Conservation (phyloP, 768 basidiomycete genomes). For the Tulasnella sp. region DNA sequence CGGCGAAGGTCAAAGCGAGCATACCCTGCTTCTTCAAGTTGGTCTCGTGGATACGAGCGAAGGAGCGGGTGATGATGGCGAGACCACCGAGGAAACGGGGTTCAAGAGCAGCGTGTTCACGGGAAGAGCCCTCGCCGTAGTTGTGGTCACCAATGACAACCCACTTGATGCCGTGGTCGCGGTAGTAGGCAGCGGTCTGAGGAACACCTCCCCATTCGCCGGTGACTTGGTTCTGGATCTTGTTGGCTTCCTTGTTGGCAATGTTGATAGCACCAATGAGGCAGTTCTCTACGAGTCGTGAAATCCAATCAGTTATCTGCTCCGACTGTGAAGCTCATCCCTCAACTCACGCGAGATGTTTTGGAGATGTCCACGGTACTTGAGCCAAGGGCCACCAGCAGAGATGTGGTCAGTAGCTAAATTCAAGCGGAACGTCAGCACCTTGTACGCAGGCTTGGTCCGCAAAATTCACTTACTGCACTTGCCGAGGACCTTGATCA, state of each 20-base stretch:
- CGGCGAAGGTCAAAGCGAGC: constrained; percentile 89
- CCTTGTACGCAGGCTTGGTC: background rate
- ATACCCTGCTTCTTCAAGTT: constrained; percentile 99
- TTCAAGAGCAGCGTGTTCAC: constrained; percentile 95
- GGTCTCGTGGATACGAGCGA: constrained; percentile 96
- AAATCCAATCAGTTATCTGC: background rate
- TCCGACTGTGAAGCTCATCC: background rate
- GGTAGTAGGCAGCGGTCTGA: constrained; percentile 77
- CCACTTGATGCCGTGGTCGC: constrained; percentile 86
- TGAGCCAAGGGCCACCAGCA: constrained; percentile 98
- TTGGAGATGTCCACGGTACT: constrained; percentile 97
- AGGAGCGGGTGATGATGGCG: constrained; percentile 92
- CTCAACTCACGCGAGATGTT: constrained; percentile 81
- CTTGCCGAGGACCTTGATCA: constrained; percentile 99
- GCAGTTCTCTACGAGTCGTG: constrained; percentile 76
- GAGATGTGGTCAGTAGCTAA: constrained; percentile 87
- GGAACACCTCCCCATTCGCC: constrained; percentile 84
- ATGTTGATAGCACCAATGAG: constrained; percentile 94
- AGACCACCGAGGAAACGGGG: constrained; percentile 91
- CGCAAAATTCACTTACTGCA: constrained; percentile 61
- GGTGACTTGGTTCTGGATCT: constrained; percentile 82
- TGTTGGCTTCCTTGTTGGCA: constrained; percentile 94
- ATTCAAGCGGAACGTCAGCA: constrained; percentile 16
- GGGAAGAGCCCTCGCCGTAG: constrained; percentile 97
- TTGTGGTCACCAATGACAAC: constrained; percentile 93